Base-by-base conservation (phyloP, 208 protist species). In the Crithidia mellificae region DNA sequence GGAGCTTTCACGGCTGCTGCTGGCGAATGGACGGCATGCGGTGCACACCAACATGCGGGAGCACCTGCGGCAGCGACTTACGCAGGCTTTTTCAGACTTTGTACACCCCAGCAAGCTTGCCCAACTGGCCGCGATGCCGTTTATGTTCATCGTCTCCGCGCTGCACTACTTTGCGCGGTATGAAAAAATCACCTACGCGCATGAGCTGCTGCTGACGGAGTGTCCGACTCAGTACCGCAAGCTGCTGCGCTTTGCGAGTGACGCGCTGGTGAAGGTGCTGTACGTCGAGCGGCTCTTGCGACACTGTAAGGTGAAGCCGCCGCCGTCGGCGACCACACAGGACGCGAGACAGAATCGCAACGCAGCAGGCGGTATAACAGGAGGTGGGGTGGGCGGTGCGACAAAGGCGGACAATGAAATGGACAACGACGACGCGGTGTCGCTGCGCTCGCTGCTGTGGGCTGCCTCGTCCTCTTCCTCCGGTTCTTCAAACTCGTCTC, bases 191-290 rank as follows among this genome's bases (percentile, higher is more conserved):
- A 58, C 57, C 20, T 78, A 87, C 61, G 83, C 85, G 6, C 75
- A 71, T 24, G 85, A 92, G 52, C 53, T 95, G 38, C 77, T 95
- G 27, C n/a, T 66, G 5, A 39, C 27, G 12, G 55, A 68, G 63
- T 75, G 58, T 36, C 20, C 46, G 12, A 76, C 72, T 15, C 69
- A 70, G 39, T 54, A 72, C 15, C 65, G 66, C 27, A 63, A 70
- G 17, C 64, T 92, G 53, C 69, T 92, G 63, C 89, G 81, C 2
- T 87, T 92, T 63, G 74, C 82, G 15, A 86, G 81, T 38, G 83
- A 90, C 43, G 76, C 61, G 2, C 62, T 91, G 22, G 86, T 92
- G 58, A 87, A 81, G 49, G 68, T 92, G 14, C 75, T 81, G 5
- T 92, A 91, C 55, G 71, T 77, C 4, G 80, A 90, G 47, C 62